A percentile compares a stretch with the other conserved stretches of the same genome.
Conservation (phyloP, 2,329 filamentous ascomycete species). For the Parastagonospora avenae region DNA sequence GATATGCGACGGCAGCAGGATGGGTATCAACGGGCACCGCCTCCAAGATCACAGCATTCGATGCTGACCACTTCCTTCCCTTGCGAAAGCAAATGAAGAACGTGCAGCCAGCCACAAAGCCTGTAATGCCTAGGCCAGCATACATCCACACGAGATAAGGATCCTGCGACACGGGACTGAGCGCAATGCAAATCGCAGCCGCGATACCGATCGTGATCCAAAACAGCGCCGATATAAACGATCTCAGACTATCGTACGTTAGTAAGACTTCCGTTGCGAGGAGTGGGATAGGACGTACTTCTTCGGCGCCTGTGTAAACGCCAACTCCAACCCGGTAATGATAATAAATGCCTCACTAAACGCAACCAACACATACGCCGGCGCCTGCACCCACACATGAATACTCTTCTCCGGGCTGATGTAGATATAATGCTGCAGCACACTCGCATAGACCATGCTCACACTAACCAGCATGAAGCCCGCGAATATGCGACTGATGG, state of each 20-base stretch:
- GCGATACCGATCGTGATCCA: conserved; percentile 36
- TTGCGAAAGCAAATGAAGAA: conserved; percentile 53
- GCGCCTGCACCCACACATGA: conserved; percentile 46
- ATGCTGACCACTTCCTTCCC: conserved; percentile 26
- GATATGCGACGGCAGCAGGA: too few relatives aligned
- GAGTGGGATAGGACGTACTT: conserved; percentile 2
- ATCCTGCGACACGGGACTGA: conserved; percentile 33
- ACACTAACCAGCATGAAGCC: conserved; percentile 25
- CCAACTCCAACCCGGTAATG: conserved; percentile 48
- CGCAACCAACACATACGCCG: conserved; percentile 44
- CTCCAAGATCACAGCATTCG: too few relatives aligned
- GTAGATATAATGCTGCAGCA: conserved; percentile 38
- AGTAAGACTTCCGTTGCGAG: too few relatives aligned
- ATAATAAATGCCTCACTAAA: conserved; percentile 50
- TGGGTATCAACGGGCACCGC: too few relatives aligned
- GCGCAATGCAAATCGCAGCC: conserved; percentile 31
- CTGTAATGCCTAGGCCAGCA: conserved; percentile 7
- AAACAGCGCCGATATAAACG: conserved; percentile 39
- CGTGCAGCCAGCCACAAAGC: conserved; percentile 12
- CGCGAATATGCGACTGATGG: conserved; percentile 26
- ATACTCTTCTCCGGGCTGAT: conserved; percentile 39
- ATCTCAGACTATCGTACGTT: conserved; percentile 4
- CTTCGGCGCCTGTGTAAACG: conserved; percentile 47
- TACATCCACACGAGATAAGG: conserved; percentile 31
- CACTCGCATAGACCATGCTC: conserved; percentile 31